These are phyloP conservation scores for Epichloe gansuensis DNA, from an alignment of 2,329 filamentous ascomycete species.

Conservation along the genomic window DNA sequence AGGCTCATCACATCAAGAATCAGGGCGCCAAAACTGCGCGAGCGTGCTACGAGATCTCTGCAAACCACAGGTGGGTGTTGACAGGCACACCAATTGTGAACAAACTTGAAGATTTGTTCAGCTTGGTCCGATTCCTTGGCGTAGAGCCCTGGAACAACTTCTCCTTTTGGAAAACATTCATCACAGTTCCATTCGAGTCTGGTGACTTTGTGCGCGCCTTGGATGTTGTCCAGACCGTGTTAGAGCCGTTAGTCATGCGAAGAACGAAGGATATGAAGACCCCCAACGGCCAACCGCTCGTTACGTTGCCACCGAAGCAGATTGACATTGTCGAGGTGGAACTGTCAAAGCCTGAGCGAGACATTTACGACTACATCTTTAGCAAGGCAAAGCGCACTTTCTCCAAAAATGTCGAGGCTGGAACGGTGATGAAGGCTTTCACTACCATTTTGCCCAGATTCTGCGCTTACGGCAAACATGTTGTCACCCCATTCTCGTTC, in stretches of 20 bases:
- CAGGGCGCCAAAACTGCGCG: conserved; percentile 85
- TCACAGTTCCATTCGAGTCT: conserved; percentile 92
- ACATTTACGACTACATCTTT: conserved; percentile 88
- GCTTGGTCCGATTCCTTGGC: conserved; percentile 77
- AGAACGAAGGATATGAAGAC: conserved; percentile 98
- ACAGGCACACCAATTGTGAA: conserved; percentile 98
- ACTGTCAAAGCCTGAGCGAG: conserved; percentile 70
- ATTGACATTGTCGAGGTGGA: conserved; percentile 83
- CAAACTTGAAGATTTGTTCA: conserved; percentile 87
- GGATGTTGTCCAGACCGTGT: conserved; percentile 91
- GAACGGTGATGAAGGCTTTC: conserved; percentile 88
- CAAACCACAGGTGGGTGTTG: conserved; percentile 80
- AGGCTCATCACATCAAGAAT: conserved; percentile 88
- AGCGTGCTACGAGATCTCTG: conserved; percentile 82
- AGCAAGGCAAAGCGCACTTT: conserved; percentile 73
- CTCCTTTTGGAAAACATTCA: conserved; percentile 98
- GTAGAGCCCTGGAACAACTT: conserved; percentile 99
- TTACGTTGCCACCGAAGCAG: conserved; percentile 67
- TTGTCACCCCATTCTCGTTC: conserved; percentile 82
- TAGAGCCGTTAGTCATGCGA: conserved; percentile 89
- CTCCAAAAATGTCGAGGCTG: conserved; percentile 75
- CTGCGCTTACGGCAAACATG: conserved; percentile 85
- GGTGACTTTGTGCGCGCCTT: conserved; percentile 88
- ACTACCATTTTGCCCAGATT: conserved; percentile 95
- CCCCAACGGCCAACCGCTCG: conserved; percentile 61